Evolutionary conservation across 306 rosid species (phyloP).

Genomic region (Cucurbita pepo): DNA sequence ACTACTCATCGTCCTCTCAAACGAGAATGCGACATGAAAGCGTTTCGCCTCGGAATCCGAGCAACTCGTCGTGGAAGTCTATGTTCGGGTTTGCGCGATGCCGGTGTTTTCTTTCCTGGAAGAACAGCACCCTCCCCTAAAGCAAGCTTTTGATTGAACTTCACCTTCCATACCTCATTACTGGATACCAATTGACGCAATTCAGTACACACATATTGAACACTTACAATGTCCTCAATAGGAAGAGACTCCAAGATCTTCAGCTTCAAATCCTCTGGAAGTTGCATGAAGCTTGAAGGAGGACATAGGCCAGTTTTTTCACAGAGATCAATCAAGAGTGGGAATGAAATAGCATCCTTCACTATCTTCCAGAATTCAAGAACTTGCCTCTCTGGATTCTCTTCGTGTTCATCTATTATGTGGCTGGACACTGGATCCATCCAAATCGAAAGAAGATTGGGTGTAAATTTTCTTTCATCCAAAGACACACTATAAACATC

Average conservation of each 20-base stretch:
- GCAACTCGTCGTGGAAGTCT: neutral
- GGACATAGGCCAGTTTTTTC: conserved; percentile 36
- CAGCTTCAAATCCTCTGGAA: conserved; percentile 49
- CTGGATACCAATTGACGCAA: conserved; percentile 25
- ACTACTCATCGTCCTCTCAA: neutral
- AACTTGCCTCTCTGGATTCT: conserved; percentile 15
- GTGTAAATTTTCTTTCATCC: conserved; percentile 27
- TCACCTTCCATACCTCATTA: conserved; percentile 54
- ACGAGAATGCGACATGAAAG: neutral
- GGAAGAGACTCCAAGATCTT: conserved; percentile 46
- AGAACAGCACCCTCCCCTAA: neutral
- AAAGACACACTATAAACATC: conserved; percentile 23
- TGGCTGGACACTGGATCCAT: conserved; percentile 15
- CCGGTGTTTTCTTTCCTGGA: neutral
- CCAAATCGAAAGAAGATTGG: conserved; percentile 21
- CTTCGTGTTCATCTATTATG: neutral
- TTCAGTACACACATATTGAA: conserved; percentile 36
- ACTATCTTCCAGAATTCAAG: conserved; percentile 62
- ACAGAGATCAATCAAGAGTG: conserved; percentile 65
- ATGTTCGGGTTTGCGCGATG: neutral
- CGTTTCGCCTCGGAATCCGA: neutral
- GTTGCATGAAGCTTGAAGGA: conserved; percentile 58
- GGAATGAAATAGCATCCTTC: conserved; percentile 60
- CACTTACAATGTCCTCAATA: conserved; percentile 43
- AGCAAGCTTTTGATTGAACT: conserved; percentile 35